Percentiles rank a stretch among this genome's conserved stretches.
These are phyloP conservation scores for Mycosphaerella sp. DNA, from an alignment of 2,329 filamentous ascomycete species.

Conservation along the genomic window DNA sequence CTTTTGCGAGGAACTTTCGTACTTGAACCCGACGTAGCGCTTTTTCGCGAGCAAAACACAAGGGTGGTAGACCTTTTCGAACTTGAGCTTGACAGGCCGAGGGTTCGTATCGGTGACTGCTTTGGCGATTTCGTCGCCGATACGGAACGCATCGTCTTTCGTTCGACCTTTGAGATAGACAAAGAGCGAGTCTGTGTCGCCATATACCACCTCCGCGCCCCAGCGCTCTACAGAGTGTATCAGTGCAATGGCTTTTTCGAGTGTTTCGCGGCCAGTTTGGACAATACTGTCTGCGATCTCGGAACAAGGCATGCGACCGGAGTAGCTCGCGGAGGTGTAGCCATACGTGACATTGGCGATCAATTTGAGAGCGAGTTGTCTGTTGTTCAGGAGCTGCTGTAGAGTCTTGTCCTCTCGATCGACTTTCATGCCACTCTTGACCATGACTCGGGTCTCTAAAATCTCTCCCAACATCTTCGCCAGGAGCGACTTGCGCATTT, in stretches of 20 bases:
- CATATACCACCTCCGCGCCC: constrained; percentile 96
- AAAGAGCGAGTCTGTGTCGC: constrained; percentile 94
- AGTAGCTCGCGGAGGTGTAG: constrained; percentile 95
- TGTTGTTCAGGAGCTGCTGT: constrained; percentile 83
- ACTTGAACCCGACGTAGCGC: constrained; percentile 96
- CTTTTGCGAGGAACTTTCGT: constrained; percentile 67
- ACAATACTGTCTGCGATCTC: constrained; percentile 99
- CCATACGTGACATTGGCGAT: constrained; percentile 99
- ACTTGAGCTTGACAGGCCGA: constrained; percentile 87
- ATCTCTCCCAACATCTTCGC: constrained; percentile 97
- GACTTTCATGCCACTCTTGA: constrained; percentile 92
- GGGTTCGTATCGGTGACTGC: constrained; percentile 86
- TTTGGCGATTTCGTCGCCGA: constrained; percentile 86
- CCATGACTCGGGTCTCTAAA: constrained; percentile 92
- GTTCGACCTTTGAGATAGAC: constrained; percentile 82
- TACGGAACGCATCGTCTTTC: constrained; percentile 79
- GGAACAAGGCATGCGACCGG: constrained; percentile 93
- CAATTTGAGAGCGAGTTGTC: constrained; percentile 87
- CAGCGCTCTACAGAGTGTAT: constrained; percentile 84
- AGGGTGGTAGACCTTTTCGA: constrained; percentile 97
- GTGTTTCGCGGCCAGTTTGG: constrained; percentile 86
- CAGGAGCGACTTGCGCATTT: constrained; percentile 80
- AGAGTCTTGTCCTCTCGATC: constrained; percentile 82
- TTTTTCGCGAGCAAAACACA: constrained; percentile 95
- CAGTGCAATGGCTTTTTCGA: constrained; percentile 85